Conservation (phyloP, 2,329 filamentous ascomycete species). For the Dothistroma pini region DNA sequence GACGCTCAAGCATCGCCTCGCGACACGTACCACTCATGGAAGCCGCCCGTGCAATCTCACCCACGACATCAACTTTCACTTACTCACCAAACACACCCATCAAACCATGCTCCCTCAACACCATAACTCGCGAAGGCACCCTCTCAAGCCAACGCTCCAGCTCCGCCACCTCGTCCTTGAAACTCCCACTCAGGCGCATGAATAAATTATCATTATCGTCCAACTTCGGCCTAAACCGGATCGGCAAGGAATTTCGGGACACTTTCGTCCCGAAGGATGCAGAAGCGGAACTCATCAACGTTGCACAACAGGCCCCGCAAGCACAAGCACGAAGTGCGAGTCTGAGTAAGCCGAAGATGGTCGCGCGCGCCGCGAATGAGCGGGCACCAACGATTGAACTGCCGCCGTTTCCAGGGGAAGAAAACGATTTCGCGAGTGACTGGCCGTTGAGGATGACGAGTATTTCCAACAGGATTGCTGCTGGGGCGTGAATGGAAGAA, state of each 20-base stretch:
- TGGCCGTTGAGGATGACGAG: conserved; percentile 6
- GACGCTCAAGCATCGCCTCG: conserved; percentile 9
- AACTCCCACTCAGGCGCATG: conserved; percentile 14
- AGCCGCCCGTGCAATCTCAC: conserved; percentile 9
- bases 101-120: neutral
- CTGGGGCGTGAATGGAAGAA: neutral
- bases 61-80: neutral
- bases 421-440: conserved; percentile 6
- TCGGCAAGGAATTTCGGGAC: conserved; percentile 14
- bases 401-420: conserved; percentile 29
- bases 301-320: conserved; percentile 11
- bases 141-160: conserved; percentile 1
- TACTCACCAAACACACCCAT: neutral
- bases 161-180: conserved; percentile 9
- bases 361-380: conserved; percentile 34
- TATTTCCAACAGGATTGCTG: neutral
- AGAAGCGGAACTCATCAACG: conserved; percentile 6
- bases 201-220: conserved; percentile 26
- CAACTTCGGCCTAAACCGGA: conserved; percentile 22
- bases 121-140: conserved; percentile 2
- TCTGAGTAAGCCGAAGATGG: conserved; percentile 26
- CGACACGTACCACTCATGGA: conserved; percentile 22
- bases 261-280: conserved; percentile 3
- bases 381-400: conserved; percentile 31
- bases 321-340: conserved; percentile 15